These are phyloP conservation scores for Gossypium mustelinum DNA, from an alignment of 345 rosid species.

Conservation along the genomic window DNA sequence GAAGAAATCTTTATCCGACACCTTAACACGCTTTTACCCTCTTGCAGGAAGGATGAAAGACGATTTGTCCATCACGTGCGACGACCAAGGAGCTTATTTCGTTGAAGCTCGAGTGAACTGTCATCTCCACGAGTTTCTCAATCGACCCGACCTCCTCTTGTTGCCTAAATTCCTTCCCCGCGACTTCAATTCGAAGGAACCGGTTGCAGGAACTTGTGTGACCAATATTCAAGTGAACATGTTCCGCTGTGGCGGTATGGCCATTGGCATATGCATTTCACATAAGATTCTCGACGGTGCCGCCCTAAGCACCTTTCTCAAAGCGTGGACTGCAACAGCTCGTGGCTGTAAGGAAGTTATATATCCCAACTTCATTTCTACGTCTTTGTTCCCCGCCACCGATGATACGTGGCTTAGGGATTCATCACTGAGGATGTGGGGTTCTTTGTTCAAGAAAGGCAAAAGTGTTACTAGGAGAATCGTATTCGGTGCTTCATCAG, in stretches of 20 bases:
- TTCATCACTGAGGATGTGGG: slow-evolving; percentile 23
- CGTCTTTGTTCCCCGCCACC: slow-evolving; percentile 35
- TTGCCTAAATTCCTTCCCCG: slow-evolving; percentile 30
- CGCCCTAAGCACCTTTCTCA: slow-evolving; percentile 26
- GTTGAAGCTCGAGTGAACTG: slow-evolving; percentile 24
- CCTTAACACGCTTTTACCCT: slow-evolving; percentile 33
- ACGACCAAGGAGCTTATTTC: slow-evolving; percentile 29
- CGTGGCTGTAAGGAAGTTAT: slow-evolving; percentile 1
- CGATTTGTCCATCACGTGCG: slow-evolving; percentile 27
- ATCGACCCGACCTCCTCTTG: slow-evolving; percentile 18
- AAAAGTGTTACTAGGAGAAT: slow-evolving; percentile 33
- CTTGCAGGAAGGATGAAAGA: slow-evolving; percentile 34
- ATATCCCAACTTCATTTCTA: slow-evolving; percentile 26
- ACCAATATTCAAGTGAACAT: slow-evolving; percentile 37
- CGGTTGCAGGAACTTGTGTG: slow-evolving; percentile 20
- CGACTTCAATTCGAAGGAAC: slow-evolving; percentile 13
- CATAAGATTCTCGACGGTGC: slow-evolving; percentile 41
- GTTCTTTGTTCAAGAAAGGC: slow-evolving; percentile 32
- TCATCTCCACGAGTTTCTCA: slow-evolving; percentile 20
- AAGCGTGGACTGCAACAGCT: slow-evolving; percentile 28
- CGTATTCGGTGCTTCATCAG: slow-evolving; percentile 29
- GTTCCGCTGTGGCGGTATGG: slow-evolving; percentile 37
- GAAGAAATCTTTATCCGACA: slow-evolving; percentile 33
- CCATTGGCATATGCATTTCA: slow-evolving; percentile 34
- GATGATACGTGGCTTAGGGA: slow-evolving; percentile 34